These are phyloP conservation scores for Gracilariopsis chorda DNA, from an alignment of 23 red algal species.

Conservation along the genomic window DNA sequence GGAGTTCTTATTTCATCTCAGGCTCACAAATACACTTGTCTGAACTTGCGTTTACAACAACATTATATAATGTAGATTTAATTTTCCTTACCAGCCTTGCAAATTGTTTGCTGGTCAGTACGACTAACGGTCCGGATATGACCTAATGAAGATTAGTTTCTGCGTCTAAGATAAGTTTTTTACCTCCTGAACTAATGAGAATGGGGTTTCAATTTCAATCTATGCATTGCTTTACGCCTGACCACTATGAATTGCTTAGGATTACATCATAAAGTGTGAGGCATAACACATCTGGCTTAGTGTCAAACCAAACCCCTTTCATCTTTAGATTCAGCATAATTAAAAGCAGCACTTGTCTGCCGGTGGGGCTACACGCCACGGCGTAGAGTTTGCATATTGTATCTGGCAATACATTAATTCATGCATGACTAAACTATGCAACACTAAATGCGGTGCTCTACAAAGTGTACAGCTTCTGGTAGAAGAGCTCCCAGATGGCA, in stretches of 20 bases:
- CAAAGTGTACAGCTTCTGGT: too few relatives aligned
- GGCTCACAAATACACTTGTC: not conserved
- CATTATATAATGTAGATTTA: constrained; percentile 6
- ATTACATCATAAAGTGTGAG: constrained; percentile 20
- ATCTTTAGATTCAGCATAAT: not conserved
- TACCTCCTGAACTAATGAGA: not conserved
- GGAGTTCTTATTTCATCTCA: not conserved
- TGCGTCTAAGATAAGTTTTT: constrained; percentile 28
- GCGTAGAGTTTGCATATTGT: too few relatives aligned
- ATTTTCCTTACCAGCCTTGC: not conserved
- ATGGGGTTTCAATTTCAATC: constrained; percentile 8
- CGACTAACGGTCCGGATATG: not conserved
- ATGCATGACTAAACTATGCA: too few relatives aligned
- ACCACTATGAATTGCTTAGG: not conserved
- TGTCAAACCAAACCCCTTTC: not conserved
- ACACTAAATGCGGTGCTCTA: too few relatives aligned
- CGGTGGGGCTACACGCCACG: too few relatives aligned
- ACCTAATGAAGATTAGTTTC: not conserved
- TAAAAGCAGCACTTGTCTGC: too few relatives aligned
- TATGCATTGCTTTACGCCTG: not conserved
- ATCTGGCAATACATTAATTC: too few relatives aligned
- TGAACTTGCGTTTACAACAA: not conserved
- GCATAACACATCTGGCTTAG: not conserved
- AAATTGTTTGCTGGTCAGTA: not conserved
- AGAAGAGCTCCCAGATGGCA: too few relatives aligned